phyloP scores from a whole-genome alignment of 768 basidiomycete genomes.

The Collybia nuda region DNA sequence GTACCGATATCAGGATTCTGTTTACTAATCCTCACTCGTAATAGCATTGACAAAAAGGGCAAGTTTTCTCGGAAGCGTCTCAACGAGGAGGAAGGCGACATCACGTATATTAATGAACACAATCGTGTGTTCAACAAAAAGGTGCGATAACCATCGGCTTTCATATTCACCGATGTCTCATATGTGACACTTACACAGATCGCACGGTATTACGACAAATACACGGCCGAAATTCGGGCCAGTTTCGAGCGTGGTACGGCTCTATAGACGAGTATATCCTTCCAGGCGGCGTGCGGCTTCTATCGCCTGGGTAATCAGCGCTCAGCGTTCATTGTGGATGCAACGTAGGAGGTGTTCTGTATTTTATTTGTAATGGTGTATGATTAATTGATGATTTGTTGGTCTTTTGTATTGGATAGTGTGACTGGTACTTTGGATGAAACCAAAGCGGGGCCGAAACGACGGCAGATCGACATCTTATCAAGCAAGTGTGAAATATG shows the following conservation, averaged over 20 bases:
- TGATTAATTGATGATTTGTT: neutral
- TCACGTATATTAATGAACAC: constrained; percentile 99
- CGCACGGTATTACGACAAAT: constrained; percentile 94
- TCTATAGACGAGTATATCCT: constrained; percentile 38
- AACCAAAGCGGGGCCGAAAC: too few relatives aligned
- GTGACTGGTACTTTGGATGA: too few relatives aligned
- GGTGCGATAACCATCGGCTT: constrained; percentile 36
- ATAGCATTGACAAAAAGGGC: constrained; percentile 84
- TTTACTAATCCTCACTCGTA: constrained; percentile 6
- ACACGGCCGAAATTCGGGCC: constrained; percentile 92
- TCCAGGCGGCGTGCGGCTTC: too few relatives aligned
- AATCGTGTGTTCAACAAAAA: constrained; percentile 99
- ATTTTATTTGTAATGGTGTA: constrained; percentile 4
- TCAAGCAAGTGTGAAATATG: too few relatives aligned
- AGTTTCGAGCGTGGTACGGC: constrained; percentile 98
- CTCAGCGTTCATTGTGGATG: neutral
- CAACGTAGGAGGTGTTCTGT: neutral
- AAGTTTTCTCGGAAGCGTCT: constrained; percentile 86
- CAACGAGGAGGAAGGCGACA: constrained; percentile 93
- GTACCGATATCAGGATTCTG: neutral
- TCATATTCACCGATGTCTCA: neutral
- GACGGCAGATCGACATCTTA: too few relatives aligned
- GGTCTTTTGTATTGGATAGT: too few relatives aligned
- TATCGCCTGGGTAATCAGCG: neutral
- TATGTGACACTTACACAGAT: constrained; percentile 48